Percentiles rank a stretch among this genome's conserved stretches.
Conservation (phyloP, 129 eudicot species). For the Silybum marianum region DNA sequence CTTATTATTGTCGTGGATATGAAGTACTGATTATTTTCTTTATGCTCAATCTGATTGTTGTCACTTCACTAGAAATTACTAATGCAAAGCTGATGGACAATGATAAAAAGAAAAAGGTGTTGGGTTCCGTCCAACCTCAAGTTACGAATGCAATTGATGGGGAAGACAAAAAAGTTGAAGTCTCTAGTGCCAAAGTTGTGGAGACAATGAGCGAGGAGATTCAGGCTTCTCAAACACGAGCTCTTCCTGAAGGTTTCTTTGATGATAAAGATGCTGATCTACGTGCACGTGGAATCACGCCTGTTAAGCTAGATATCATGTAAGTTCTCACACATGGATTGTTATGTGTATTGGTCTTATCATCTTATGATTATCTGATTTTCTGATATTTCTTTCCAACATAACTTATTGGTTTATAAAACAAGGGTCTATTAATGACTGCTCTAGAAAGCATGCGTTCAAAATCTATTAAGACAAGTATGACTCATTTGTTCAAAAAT, state of each 20-base stretch:
- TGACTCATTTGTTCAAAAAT: not conserved
- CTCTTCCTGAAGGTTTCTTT: slow-evolving; percentile 87
- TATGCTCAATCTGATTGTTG: slow-evolving; percentile 15
- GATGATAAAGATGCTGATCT: slow-evolving; percentile 94
- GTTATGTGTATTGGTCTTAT: slow-evolving; percentile 6
- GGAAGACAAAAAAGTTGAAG: slow-evolving; percentile 35
- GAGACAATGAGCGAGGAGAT: slow-evolving; percentile 28
- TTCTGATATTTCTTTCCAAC: slow-evolving; percentile 2
- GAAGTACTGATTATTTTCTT: not conserved
- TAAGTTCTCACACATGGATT: slow-evolving; percentile 38
- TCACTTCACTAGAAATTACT: slow-evolving; percentile 33
- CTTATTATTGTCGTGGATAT: not conserved
- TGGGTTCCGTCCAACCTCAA: slow-evolving; percentile 35
- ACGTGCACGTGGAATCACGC: slow-evolving; percentile 94
- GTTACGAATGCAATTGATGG: slow-evolving; percentile 13
- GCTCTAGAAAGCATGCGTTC: not conserved
- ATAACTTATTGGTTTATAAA: slow-evolving; percentile 14
- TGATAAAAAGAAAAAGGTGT: slow-evolving; percentile 36
- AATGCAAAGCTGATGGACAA: slow-evolving; percentile 31
- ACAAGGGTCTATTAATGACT: slow-evolving; percentile 14
- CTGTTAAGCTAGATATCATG: slow-evolving; percentile 81
- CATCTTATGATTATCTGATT: slow-evolving; percentile 2
- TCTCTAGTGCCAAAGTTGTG: slow-evolving; percentile 26
- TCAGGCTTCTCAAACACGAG: slow-evolving; percentile 52
- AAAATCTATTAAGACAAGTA: not conserved